Evolutionary conservation across 2,329 filamentous ascomycete genomes (phyloP).

Genomic region (Tolypocladium amazonense): DNA sequence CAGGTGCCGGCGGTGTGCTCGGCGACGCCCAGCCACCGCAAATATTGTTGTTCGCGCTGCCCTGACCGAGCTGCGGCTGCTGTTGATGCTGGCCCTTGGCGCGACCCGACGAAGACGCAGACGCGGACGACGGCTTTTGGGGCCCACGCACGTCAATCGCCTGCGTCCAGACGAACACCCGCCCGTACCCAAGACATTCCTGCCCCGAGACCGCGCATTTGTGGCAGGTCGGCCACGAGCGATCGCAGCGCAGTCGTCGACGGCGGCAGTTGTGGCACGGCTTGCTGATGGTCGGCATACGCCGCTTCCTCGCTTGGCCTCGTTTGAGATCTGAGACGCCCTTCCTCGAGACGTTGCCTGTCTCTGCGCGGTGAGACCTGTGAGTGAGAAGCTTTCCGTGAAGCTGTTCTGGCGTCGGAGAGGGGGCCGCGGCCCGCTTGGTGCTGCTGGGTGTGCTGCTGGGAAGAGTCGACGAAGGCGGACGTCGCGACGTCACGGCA

Average conservation of each 20-base stretch:
- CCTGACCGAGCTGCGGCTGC: not conserved
- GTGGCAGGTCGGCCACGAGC: constrained; percentile 46
- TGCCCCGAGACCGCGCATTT: constrained; percentile 46
- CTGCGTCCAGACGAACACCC: constrained; percentile 48
- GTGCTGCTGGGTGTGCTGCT: not conserved
- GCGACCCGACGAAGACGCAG: not conserved
- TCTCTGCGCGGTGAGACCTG: not conserved
- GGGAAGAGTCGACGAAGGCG: not conserved
- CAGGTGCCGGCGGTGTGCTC: not conserved
- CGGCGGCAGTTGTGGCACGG: constrained; percentile 53
- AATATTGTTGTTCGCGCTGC: not conserved
- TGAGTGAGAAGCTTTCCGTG: not conserved
- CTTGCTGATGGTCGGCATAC: constrained; percentile 25
- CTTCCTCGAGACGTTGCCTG: not conserved
- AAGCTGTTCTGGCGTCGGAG: not conserved
- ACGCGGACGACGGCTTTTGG: constrained; percentile 18
- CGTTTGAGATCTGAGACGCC: constrained; percentile 1
- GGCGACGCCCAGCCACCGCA: not conserved
- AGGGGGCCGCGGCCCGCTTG: not conserved
- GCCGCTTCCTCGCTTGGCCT: constrained; percentile 1
- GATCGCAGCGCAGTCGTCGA: constrained; percentile 50
- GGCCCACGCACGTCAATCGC: constrained; percentile 39
- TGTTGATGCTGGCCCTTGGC: not conserved
- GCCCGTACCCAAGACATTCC: constrained; percentile 52
- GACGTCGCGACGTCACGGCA: not conserved